Conservation (phyloP, 2,329 filamentous ascomycete genomes). For the Penicillium sp. region DNA sequence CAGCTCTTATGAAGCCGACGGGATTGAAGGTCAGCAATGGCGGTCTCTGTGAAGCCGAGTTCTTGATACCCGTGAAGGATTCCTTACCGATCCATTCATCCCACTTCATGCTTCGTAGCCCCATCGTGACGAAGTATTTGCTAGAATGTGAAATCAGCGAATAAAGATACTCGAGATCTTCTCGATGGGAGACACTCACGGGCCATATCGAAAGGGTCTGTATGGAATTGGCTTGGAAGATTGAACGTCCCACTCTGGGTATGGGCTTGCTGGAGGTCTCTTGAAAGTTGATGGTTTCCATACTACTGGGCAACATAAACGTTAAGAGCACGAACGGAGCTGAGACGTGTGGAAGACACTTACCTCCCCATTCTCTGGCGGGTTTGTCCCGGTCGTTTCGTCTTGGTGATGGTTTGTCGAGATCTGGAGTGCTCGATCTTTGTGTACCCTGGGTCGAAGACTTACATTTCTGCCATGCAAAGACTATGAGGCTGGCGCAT, state of each 20-base stretch:
- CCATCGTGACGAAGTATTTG: conserved; percentile 72
- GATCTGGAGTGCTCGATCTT: conserved; percentile 35
- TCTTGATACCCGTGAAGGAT: not conserved
- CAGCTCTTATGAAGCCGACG: conserved; percentile 49
- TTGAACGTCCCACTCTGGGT: conserved; percentile 62
- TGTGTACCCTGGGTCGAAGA: conserved; percentile 2
- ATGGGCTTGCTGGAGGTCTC: conserved; percentile 55
- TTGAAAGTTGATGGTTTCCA: conserved; percentile 57
- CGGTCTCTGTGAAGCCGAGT: not conserved
- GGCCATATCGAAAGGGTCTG: conserved; percentile 70
- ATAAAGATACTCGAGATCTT: no score
- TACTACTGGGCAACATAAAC: conserved; percentile 26
- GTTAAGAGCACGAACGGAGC: not conserved
- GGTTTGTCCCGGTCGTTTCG: conserved; percentile 23
- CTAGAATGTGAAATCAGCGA: conserved; percentile 14
- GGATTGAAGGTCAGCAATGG: not conserved
- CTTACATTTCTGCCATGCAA: conserved; percentile 25
- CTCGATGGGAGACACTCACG: conserved; percentile 34
- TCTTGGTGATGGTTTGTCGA: conserved; percentile 39
- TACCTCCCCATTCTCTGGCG: conserved; percentile 45
- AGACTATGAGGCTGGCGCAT: conserved; percentile 25
- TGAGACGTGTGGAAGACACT: not conserved
- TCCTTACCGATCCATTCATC: conserved; percentile 63
- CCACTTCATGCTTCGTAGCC: conserved; percentile 62
- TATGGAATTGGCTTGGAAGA: conserved; percentile 70